phyloP scores from a whole-genome alignment of 2,329 filamentous ascomycete genomes.

The Pseudogymnoascus sp. region DNA sequence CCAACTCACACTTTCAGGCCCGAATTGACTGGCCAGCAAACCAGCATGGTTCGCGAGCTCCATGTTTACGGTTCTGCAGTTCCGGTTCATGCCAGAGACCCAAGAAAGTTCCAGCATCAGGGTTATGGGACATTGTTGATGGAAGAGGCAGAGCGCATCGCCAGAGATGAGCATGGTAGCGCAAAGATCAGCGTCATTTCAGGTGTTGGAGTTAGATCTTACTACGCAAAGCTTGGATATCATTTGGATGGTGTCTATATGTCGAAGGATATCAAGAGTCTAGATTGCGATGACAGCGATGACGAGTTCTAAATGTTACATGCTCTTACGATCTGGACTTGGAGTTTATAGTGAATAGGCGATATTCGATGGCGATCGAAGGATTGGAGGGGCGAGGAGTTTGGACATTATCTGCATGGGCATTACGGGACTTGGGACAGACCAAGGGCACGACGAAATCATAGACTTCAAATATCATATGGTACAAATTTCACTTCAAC shows the following conservation, averaged over 20 bases:
- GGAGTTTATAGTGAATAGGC: not conserved
- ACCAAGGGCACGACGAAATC: not conserved
- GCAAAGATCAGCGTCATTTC: conserved; percentile 94
- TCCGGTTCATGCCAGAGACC: conserved; percentile 91
- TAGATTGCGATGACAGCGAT: conserved; percentile 8
- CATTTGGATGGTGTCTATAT: conserved; percentile 87
- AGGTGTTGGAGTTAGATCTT: conserved; percentile 92
- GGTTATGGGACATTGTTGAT: conserved; percentile 93
- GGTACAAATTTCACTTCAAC: not conserved
- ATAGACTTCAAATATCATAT: not conserved
- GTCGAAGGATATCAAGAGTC: conserved; percentile 40
- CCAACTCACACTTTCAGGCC: conserved; percentile 85
- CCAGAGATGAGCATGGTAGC: conserved; percentile 87
- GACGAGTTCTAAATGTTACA: not conserved
- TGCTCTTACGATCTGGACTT: not conserved
- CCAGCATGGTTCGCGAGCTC: conserved; percentile 85
- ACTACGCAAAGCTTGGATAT: conserved; percentile 90
- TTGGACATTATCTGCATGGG: not conserved
- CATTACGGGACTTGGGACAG: not conserved
- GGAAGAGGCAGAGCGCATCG: conserved; percentile 96
- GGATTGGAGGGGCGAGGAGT: not conserved
- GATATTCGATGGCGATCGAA: conserved; percentile 1
- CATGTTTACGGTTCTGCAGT: conserved; percentile 97
- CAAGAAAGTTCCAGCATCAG: conserved; percentile 96
- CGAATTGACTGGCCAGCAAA: conserved; percentile 78